These are phyloP conservation scores for Plasmodium gonderi DNA, from an alignment of 169 alveolate genomes.

Conservation along the genomic window DNA sequence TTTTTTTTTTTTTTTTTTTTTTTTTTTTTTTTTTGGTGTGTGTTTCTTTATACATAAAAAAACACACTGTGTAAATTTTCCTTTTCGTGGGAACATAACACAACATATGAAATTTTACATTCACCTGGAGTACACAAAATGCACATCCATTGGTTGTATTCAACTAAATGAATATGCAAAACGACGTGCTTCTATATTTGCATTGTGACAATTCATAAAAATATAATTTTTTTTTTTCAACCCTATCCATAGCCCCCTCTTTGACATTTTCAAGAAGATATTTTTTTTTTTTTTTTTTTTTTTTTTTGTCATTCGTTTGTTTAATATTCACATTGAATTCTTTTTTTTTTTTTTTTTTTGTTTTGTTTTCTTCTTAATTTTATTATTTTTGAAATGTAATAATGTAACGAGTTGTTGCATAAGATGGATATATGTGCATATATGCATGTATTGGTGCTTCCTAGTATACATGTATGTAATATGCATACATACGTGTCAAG, in stretches of 20 bases:
- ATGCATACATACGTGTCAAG: neutral
- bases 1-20: neutral
- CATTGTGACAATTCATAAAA: constrained; percentile 12
- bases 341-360: neutral
- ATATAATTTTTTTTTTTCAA: constrained; percentile 10
- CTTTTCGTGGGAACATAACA: neutral
- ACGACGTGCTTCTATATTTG: neutral
- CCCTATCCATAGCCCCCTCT: neutral
- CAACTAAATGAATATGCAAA: neutral
- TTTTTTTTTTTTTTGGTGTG: neutral
- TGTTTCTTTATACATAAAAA: too few species aligned
- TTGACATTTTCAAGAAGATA: neutral
- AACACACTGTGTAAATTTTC: neutral
- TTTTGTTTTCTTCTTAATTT: neutral
- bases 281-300: constrained; percentile 15
- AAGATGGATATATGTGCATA: neutral
- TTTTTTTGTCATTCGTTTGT: constrained; percentile 11
- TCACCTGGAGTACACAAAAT: neutral
- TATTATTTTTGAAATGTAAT: neutral
- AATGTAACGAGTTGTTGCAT: neutral
- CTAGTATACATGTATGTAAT: too few species aligned
- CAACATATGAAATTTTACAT: neutral
- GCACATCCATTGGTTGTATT: neutral
- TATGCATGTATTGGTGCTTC: too few species aligned
- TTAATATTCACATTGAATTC: neutral